Evolutionary conservation across 441 rosid species (phyloP).

Genomic region (Euphorbia celastroides): DNA sequence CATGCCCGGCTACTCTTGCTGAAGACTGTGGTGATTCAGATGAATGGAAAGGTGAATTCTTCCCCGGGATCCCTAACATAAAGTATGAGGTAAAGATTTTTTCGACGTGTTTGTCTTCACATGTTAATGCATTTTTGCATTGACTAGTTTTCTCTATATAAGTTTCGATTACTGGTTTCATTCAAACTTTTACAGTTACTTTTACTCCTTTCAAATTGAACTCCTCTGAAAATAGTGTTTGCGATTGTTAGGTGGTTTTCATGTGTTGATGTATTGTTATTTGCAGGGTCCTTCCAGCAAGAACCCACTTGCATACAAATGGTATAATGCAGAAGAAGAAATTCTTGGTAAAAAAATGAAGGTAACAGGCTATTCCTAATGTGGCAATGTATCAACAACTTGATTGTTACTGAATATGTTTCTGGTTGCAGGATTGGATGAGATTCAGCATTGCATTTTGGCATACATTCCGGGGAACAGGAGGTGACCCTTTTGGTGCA

Average conservation of each 20-base stretch:
- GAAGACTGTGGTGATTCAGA: conserved; percentile 43
- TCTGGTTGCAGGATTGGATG: conserved; percentile 71
- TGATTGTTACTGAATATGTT: conserved; percentile 19
- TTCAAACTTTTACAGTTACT: not conserved
- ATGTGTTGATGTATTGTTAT: not conserved
- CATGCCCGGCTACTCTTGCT: conserved; percentile 69
- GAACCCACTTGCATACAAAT: conserved; percentile 75
- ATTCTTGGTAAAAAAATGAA: conserved; percentile 97
- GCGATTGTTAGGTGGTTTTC: not conserved
- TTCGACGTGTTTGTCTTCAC: not conserved
- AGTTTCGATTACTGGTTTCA: too few relatives aligned
- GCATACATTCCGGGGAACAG: conserved; percentile 96
- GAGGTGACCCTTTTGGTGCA: conserved; percentile 84
- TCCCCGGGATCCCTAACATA: conserved; percentile 72
- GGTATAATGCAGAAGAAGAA: conserved; percentile 87
- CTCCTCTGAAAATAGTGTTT: not conserved
- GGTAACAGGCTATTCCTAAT: conserved; percentile 31
- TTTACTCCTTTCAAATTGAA: too few relatives aligned
- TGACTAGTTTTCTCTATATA: too few relatives aligned
- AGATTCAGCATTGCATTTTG: conserved; percentile 97
- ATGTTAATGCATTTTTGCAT: too few relatives aligned
- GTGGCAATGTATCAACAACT: conserved; percentile 1
- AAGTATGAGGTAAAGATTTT: conserved; percentile 62
- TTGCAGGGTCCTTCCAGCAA: conserved; percentile 72
- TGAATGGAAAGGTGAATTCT: conserved; percentile 89